Evolutionary conservation across 208 protist species (phyloP).

Genomic region (Wallacemonas sp.): DNA sequence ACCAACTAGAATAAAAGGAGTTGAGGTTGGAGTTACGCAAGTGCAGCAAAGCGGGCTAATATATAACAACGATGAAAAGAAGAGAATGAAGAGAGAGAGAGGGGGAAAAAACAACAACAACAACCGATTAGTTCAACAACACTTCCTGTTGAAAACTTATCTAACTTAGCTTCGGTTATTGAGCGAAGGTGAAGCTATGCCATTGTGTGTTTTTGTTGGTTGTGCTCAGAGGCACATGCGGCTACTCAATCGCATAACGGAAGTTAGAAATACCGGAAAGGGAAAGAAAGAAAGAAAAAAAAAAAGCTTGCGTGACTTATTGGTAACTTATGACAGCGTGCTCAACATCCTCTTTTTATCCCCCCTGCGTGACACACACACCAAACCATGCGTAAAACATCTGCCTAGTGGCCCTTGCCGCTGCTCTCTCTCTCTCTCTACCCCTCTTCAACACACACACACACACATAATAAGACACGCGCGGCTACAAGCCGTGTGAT

Average conservation of each 20-base stretch:
- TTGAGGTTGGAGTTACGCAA: neutral
- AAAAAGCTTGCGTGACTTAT: neutral
- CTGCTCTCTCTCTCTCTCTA: neutral
- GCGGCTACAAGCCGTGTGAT: neutral
- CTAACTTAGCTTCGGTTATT: no score
- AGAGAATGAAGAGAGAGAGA: neutral
- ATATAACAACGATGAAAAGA: neutral
- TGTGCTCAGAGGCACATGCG: neutral
- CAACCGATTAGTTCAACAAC: no score
- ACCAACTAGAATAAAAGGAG: constrained; percentile 6
- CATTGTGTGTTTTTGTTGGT: neutral
- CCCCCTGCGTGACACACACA: no score
- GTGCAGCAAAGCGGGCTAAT: neutral
- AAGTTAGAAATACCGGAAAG: neutral
- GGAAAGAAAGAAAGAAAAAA: neutral
- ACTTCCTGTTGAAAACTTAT: no score
- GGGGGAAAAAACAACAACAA: neutral
- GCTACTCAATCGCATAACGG: no score
- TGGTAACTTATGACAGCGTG: neutral
- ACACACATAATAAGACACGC: constrained; percentile 5
- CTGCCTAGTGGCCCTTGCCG: neutral
- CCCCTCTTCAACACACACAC: constrained; percentile 5
- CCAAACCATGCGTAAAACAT: neutral
- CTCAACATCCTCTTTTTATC: neutral
- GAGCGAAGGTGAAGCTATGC: no score